Percentiles rank a stretch among this genome's conserved stretches.
Conservation (phyloP, 176 grass and related monocot species). For the barley (Hordeum vulgare) region DNA sequence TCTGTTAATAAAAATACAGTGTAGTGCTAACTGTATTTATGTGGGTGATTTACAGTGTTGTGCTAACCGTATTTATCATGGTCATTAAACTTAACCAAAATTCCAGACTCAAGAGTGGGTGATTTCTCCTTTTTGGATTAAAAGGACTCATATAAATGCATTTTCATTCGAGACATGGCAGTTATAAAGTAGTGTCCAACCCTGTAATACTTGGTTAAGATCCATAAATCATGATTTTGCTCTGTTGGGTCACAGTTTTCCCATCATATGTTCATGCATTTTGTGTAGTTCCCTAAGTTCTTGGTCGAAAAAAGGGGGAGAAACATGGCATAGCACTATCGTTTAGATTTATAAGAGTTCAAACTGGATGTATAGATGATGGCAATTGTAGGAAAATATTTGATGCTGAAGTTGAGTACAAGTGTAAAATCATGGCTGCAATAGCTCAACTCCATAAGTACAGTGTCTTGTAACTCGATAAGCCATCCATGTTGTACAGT, state of each 20-base stretch:
- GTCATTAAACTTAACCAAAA: too few species aligned
- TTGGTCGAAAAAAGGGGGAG: background rate
- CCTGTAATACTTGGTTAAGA: background rate
- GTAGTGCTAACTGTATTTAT: too few species aligned
- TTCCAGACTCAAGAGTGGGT: background rate
- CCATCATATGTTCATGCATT: background rate
- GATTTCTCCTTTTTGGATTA: background rate
- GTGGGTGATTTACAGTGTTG: too few species aligned
- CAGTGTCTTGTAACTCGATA: too few species aligned
- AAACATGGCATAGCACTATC: background rate
- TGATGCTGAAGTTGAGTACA: too few species aligned
- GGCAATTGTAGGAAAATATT: too few species aligned
- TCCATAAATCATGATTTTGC: background rate
- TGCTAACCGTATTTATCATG: too few species aligned
- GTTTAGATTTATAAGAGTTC: background rate
- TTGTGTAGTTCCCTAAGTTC: background rate
- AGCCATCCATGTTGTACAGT: too few species aligned
- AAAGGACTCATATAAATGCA: background rate
- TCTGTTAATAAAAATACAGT: too few species aligned
- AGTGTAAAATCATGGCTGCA: too few species aligned
- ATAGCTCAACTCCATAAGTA: too few species aligned
- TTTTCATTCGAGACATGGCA: background rate
- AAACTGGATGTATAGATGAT: too few species aligned
- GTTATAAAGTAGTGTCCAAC: background rate
- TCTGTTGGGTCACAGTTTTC: background rate